A percentile compares a stretch with the other conserved stretches of the same genome.
Evolutionary conservation across 129 eudicot species (phyloP).

Genomic region (Arctium minus): DNA sequence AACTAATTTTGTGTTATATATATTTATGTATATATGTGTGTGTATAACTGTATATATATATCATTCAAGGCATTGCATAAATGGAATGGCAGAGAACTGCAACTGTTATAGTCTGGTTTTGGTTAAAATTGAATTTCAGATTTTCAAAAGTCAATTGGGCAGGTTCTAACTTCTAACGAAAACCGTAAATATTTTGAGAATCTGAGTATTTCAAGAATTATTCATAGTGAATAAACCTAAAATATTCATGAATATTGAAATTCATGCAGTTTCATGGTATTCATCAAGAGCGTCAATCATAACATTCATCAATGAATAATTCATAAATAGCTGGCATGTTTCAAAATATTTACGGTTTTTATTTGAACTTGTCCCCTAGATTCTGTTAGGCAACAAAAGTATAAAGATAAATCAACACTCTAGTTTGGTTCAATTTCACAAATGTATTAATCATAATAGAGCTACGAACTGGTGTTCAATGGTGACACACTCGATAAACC

Average conservation of each 20-base stretch:
- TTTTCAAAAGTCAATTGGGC: not conserved
- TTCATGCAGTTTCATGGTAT: not conserved
- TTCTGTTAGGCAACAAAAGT: not conserved
- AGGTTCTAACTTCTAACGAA: not conserved
- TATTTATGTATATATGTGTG: no score
- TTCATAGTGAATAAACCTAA: not conserved
- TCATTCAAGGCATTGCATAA: not conserved
- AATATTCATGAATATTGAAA: not conserved
- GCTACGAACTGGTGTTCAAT: constrained; percentile 6
- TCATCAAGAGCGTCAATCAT: not conserved
- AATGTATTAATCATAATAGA: not conserved
- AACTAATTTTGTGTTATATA: no score
- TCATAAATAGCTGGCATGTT: not conserved
- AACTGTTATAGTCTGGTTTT: not conserved
- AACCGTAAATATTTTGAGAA: not conserved
- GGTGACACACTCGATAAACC: constrained; percentile 19
- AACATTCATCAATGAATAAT: not conserved
- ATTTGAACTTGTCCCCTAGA: not conserved
- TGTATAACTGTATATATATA: not conserved
- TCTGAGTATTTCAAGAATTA: no score
- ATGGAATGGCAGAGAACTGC: not conserved
- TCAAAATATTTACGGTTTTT: not conserved
- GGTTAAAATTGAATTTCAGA: not conserved
- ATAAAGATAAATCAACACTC: not conserved
- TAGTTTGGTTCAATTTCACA: not conserved